Base-by-base conservation (phyloP, 768 basidiomycete genomes). In the Boletus coccyginus region DNA sequence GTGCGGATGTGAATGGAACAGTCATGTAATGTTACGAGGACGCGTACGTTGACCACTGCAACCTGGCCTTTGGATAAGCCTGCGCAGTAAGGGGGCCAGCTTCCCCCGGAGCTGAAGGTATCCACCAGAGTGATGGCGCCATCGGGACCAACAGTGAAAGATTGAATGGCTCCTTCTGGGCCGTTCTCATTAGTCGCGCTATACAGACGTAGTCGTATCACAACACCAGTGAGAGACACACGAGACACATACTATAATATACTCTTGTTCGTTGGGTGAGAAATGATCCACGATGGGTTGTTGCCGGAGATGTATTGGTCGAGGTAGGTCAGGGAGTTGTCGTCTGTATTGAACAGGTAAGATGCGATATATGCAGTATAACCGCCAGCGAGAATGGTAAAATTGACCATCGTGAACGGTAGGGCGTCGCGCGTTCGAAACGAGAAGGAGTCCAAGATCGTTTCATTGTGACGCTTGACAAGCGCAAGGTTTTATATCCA, bases 371-470 rank as follows among this genome's bases (percentile, higher is more conserved):
- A 85, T 55, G 81, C 69, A 24, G 73, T 69, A 64, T 82, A 87
- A 16, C 86, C 86, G 38, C 87, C 86, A 36, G 87, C 87, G 38
- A 88, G 76, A 59, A 90, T 85, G 6, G 77, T 85, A 63, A 85
- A 82, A 53, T 81, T 77, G 61, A 88, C 86, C 87, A 88, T 88
- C 43, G 55, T 19, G 33, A 35, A 13, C 5, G 12, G 33, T 35
- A 27, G 27, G 27, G 27, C 13, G 12, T 35, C 13, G 13, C 4
- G 33, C 12, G 13, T 35, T 35, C 2, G 33, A 13, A 13, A 33
- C 12, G 33, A 33, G 12, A 12, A 19, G 19, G 14, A 17, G 27
- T 19, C 19, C 19, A 42, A 27, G 33, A 27, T 31, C 16, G 38
- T 56, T 46, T 40, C 49, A 51, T 5, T 17, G 17, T 33, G 33